These are phyloP conservation scores for Naganishia friedmannii DNA, from an alignment of 768 basidiomycete species.

Conservation along the genomic window DNA sequence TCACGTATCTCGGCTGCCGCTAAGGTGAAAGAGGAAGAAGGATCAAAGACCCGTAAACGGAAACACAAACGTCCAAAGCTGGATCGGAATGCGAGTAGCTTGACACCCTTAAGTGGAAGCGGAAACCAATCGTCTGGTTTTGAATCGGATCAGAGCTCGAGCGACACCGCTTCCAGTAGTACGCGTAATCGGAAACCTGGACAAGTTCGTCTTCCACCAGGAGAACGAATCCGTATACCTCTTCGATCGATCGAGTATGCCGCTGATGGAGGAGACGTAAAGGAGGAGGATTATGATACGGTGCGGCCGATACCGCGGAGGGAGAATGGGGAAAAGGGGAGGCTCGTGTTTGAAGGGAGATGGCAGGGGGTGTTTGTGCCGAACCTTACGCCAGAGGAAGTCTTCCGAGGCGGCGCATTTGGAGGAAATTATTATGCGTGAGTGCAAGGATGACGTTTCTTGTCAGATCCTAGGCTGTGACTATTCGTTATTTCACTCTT, in stretches of 20 bases:
- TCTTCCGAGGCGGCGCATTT: constrained; percentile 49
- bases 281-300: constrained; percentile 8
- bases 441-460: constrained; percentile 10
- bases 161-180: not conserved
- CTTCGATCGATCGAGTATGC: constrained; percentile 20
- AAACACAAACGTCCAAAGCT: constrained; percentile 16
- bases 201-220: constrained; percentile 13
- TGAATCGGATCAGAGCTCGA: not conserved
- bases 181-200: not conserved
- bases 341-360: constrained; percentile 44
- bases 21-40: constrained; percentile 22
- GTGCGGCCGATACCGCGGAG: constrained; percentile 33
- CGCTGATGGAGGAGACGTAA: constrained; percentile 3
- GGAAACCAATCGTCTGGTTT: not conserved
- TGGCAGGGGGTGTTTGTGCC: constrained; percentile 48
- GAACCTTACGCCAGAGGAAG: constrained; percentile 50
- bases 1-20: constrained; percentile 8
- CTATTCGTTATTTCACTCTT: not conserved
- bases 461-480: not conserved
- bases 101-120: constrained; percentile 3
- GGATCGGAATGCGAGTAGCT: not conserved
- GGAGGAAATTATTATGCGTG: constrained; percentile 47
- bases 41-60: not conserved
- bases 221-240: constrained; percentile 32
- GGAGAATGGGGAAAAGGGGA: constrained; percentile 35